These are phyloP conservation scores for Ustilago cynodontis DNA, from an alignment of 1,284 basidiomycete species.

Conservation along the genomic window DNA sequence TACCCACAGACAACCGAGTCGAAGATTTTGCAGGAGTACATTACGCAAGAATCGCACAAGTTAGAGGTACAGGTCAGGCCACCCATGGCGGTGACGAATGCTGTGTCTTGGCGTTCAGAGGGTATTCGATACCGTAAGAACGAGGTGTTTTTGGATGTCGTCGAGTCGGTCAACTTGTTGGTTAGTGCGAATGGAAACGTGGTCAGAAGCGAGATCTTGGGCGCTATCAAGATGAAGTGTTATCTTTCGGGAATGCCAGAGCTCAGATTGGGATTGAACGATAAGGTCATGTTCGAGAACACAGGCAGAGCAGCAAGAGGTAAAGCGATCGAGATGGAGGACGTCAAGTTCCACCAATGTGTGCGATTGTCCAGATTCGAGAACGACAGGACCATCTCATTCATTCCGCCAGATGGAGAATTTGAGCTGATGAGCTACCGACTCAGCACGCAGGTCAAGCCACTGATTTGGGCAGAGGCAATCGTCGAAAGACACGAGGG, in stretches of 20 bases:
- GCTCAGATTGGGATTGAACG: slow-evolving; percentile 92
- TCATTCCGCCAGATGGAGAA: slow-evolving; percentile 98
- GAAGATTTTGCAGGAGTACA: slow-evolving; percentile 99
- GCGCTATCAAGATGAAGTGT: slow-evolving; percentile 99
- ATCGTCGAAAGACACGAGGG: slow-evolving; percentile 94
- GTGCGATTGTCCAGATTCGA: slow-evolving; percentile 99
- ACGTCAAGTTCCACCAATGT: slow-evolving; percentile 99
- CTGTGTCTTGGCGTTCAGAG: slow-evolving; percentile 97
- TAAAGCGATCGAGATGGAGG: slow-evolving; percentile 99
- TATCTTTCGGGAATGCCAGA: slow-evolving; percentile 99
- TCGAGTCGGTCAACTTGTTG: slow-evolving; percentile 95
- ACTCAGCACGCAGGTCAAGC: slow-evolving; percentile 94
- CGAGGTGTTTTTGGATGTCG: slow-evolving; percentile 98
- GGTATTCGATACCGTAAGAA: slow-evolving; percentile 99
- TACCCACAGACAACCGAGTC: slow-evolving; percentile 99
- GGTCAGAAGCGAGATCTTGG: slow-evolving; percentile 95
- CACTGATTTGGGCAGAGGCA: slow-evolving; percentile 97
- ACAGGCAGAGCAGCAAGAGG: slow-evolving; percentile 94
- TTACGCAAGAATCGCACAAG: slow-evolving; percentile 99
- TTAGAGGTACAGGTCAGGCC: slow-evolving; percentile 95
- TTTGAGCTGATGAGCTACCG: slow-evolving; percentile 99
- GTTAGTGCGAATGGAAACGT: slow-evolving; percentile 98
- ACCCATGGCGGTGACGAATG: slow-evolving; percentile 97
- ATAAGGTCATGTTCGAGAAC: slow-evolving; percentile 99
- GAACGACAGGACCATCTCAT: slow-evolving; percentile 98